Percentiles rank a stretch among this genome's conserved stretches.
These are phyloP conservation scores for Clonostachys solani DNA, from an alignment of 2,329 filamentous ascomycete genomes.

Conservation along the genomic window DNA sequence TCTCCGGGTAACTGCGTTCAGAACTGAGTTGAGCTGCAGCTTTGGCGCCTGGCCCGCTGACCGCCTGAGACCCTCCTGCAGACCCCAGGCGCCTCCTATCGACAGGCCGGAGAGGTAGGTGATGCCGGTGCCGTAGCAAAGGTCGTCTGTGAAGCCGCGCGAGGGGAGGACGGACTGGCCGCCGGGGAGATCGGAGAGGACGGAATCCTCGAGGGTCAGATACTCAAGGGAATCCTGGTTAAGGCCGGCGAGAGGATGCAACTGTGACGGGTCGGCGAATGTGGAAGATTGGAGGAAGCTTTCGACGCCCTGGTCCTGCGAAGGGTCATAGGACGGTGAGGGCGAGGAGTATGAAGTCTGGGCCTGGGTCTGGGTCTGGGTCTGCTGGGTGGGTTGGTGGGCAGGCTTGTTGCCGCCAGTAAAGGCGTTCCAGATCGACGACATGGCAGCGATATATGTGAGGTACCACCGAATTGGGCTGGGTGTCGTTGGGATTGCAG, in stretches of 20 bases:
- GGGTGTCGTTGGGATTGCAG: too few species aligned
- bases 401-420: conserved; percentile 51
- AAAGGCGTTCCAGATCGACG: conserved; percentile 57
- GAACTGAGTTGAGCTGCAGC: conserved; percentile 85
- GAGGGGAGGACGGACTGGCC: conserved; percentile 86
- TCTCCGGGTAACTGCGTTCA: conserved; percentile 89
- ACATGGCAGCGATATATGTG: conserved; percentile 32
- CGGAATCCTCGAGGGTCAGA: conserved; percentile 86
- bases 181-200: conserved; percentile 81
- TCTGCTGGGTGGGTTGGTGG: conserved; percentile 13
- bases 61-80: conserved; percentile 82
- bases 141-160: conserved; percentile 94
- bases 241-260: conserved; percentile 91
- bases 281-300: conserved; percentile 76
- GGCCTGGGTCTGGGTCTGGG: conserved; percentile 25
- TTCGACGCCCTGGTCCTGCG: conserved; percentile 73
- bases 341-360: conserved; percentile 41
- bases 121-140: conserved; percentile 94
- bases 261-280: conserved; percentile 79
- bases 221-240: conserved; percentile 95
- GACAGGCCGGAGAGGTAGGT: conserved; percentile 88
- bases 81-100: conserved; percentile 85
- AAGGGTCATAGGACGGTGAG: conserved; percentile 63
- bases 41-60: conserved; percentile 78
- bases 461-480: too few species aligned